Conservation (phyloP, 2,329 filamentous ascomycete species). For the Pestalotiopsis sp. region DNA sequence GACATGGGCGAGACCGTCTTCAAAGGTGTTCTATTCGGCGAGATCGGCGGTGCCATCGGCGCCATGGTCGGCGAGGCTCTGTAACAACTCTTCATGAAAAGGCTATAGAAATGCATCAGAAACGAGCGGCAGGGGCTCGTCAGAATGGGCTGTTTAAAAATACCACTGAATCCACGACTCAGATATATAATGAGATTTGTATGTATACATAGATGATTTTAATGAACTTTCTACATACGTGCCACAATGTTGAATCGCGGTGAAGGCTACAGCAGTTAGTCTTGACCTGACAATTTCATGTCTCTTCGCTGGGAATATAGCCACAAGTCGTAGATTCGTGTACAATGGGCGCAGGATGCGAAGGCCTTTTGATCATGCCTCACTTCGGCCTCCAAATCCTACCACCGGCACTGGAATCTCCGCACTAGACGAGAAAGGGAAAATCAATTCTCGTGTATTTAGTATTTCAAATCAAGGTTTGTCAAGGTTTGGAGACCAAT, state of each 20-base stretch:
- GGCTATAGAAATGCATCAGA: constrained; percentile 1
- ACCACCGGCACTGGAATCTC: no score
- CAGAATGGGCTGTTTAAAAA: not conserved
- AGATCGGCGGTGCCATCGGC: constrained; percentile 67
- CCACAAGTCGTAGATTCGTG: no score
- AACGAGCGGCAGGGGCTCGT: not conserved
- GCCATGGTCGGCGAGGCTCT: constrained; percentile 47
- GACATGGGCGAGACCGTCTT: constrained; percentile 77
- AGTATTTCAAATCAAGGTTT: no score
- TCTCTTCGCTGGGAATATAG: no score
- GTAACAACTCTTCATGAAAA: constrained; percentile 18
- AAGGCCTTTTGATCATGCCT: no score
- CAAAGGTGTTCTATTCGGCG: constrained; percentile 76
- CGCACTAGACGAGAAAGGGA: no score
- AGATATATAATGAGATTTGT: not conserved
- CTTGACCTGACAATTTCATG: no score
- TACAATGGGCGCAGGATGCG: no score
- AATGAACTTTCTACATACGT: not conserved
- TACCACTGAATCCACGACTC: not conserved
- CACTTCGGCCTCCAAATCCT: no score
- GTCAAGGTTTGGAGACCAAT: no score
- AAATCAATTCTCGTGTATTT: no score
- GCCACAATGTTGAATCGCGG: not conserved
- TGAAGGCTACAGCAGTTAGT: no score
- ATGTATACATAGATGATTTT: not conserved